Conservation (phyloP, 1,139 yeast genomes). For the Hansenula anomala region DNA sequence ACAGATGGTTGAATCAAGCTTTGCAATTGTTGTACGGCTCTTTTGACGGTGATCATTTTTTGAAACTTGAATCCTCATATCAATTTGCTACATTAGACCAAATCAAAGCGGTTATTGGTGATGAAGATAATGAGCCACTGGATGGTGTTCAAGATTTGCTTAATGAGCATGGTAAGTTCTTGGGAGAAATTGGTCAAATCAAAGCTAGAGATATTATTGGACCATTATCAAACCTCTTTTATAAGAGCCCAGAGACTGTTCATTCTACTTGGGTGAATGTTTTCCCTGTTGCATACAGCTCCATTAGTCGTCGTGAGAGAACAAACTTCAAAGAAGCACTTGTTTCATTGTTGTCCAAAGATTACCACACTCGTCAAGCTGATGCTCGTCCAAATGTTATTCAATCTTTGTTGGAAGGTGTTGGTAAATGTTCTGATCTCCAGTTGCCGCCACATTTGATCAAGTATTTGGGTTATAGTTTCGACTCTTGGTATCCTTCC, state of each 20-base stretch:
- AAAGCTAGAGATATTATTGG: constrained; percentile 56
- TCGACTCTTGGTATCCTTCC: constrained; percentile 90
- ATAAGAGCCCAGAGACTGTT: constrained; percentile 74
- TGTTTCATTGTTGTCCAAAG: constrained; percentile 78
- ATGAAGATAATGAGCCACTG: constrained; percentile 8
- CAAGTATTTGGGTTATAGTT: constrained; percentile 82
- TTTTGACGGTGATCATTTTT: constrained; percentile 46
- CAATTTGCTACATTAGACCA: constrained; percentile 51
- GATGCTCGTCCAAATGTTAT: constrained; percentile 86
- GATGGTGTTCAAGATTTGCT: constrained; percentile 35
- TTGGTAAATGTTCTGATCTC: constrained; percentile 64
- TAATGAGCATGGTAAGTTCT: constrained; percentile 45
- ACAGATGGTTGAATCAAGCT: constrained; percentile 94
- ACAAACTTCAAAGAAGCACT: constrained; percentile 78
- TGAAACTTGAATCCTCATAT: constrained; percentile 47
- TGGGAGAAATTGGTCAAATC: constrained; percentile 38
- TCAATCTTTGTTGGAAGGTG: constrained; percentile 77
- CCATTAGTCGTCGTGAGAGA: constrained; percentile 74
- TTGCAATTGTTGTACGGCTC: constrained; percentile 81
- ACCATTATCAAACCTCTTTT: constrained; percentile 79
- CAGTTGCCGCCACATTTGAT: constrained; percentile 94
- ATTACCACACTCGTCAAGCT: constrained; percentile 85
- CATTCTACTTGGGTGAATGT: constrained; percentile 81
- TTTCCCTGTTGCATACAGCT: constrained; percentile 74
- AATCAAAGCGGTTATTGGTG: constrained; percentile 24